These are phyloP conservation scores for Trichoderma virens DNA, from an alignment of 495 filamentous ascomycete genomes.

Conservation along the genomic window DNA sequence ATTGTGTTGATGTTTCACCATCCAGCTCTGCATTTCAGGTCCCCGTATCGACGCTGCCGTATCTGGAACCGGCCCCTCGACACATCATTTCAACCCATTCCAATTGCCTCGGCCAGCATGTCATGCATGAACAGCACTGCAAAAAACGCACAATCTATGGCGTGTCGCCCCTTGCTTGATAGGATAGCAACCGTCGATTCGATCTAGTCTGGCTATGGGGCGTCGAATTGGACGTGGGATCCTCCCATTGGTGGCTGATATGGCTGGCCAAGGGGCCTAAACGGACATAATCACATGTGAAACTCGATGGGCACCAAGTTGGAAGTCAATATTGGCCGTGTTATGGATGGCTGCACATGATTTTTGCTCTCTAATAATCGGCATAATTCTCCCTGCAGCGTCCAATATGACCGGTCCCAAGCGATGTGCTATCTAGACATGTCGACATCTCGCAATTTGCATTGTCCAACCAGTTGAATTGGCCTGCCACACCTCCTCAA, in stretches of 20 bases:
- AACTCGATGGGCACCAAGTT: neutral
- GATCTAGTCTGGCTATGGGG: neutral
- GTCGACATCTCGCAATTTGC: neutral
- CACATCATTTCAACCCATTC: neutral
- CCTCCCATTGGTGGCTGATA: constrained; percentile 1
- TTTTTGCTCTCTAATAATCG: neutral
- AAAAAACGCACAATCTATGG: neutral
- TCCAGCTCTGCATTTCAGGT: neutral
- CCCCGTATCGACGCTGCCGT: neutral
- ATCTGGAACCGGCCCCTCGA: neutral
- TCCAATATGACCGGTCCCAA: neutral
- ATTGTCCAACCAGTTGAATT: neutral
- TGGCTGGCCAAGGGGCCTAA: neutral
- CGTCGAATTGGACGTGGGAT: neutral
- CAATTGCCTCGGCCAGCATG: constrained; percentile 2
- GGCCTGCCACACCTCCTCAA: neutral
- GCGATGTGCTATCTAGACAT: neutral
- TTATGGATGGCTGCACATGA: neutral
- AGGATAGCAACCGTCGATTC: neutral
- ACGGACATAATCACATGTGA: constrained; percentile 1
- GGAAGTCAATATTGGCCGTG: neutral
- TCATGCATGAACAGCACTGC: constrained; percentile 1
- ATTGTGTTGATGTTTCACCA: neutral
- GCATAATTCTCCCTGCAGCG: neutral
- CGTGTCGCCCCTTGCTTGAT: neutral